A percentile compares a stretch with the other conserved stretches of the same genome.
phyloP scores from a whole-genome alignment of 2,329 filamentous ascomycete species.

The Neofusicoccum kwambonambiense region DNA sequence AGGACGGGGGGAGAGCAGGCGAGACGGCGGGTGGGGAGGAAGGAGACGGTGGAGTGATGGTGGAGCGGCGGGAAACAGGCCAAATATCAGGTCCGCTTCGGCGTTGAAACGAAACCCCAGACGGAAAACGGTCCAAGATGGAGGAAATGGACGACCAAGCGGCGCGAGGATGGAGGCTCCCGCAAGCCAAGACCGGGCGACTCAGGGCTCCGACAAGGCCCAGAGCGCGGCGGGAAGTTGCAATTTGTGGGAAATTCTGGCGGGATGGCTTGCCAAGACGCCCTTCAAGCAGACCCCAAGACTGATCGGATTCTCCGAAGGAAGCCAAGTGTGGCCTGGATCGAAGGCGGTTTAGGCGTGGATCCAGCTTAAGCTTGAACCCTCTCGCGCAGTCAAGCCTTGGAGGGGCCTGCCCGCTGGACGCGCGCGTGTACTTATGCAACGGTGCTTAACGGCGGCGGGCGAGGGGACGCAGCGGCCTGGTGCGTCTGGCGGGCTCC shows the following conservation, averaged over 20 bases:
- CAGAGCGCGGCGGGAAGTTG: conserved; percentile 1
- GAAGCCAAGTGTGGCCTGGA: neutral
- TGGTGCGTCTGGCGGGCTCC: no score
- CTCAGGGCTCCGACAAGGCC: neutral
- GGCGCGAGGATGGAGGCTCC: neutral
- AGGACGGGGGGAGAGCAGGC: neutral
- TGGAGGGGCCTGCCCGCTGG: neutral
- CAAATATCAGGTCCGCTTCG: neutral
- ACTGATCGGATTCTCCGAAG: conserved; percentile 8
- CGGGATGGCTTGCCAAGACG: conserved; percentile 13
- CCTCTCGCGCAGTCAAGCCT: neutral
- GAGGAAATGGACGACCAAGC: neutral
- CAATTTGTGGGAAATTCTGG: conserved; percentile 14
- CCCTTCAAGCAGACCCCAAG: conserved; percentile 2
- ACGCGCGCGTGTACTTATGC: neutral
- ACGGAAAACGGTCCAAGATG: neutral
- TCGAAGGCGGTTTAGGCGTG: neutral
- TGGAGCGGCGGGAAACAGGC: neutral
- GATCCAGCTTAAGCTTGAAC: neutral
- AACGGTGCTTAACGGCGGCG: neutral
- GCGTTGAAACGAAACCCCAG: conserved; percentile 2
- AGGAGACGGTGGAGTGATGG: neutral
- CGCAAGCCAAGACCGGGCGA: conserved; percentile 4
- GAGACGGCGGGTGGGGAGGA: neutral
- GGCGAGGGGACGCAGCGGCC: no score